These are phyloP conservation scores for Chaetomium tenue DNA, from an alignment of 495 filamentous ascomycete species.

Conservation along the genomic window DNA sequence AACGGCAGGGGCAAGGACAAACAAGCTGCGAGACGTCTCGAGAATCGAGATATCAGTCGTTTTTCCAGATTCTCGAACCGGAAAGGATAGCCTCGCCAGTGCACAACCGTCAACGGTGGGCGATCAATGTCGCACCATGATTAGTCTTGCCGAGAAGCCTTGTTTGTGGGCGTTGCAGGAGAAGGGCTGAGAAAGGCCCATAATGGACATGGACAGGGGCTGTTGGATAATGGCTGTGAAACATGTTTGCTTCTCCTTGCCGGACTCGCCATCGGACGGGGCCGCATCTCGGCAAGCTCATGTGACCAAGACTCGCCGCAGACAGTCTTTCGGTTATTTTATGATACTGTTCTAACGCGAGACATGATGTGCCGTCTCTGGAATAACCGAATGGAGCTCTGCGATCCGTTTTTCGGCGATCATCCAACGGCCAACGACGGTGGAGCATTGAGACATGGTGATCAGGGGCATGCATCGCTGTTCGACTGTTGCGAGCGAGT, in stretches of 20 bases:
- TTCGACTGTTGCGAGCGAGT: background rate
- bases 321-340: background rate
- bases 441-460: background rate
- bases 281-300: slow-evolving; percentile 7
- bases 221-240: background rate
- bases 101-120: too few species aligned
- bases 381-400: background rate
- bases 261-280: background rate
- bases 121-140: too few species aligned
- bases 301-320: background rate
- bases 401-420: background rate
- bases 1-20: too few species aligned
- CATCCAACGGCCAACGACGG: too few species aligned
- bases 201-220: too few species aligned
- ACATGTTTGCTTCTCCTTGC: slow-evolving; percentile 7
- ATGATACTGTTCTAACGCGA: background rate
- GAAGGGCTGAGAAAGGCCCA: too few species aligned
- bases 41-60: too few species aligned
- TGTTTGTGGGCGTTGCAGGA: too few species aligned
- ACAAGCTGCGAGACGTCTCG: too few species aligned
- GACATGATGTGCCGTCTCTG: background rate
- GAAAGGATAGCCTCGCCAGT: too few species aligned
- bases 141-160: too few species aligned
- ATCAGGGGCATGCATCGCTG: background rate
- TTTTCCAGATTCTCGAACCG: too few species aligned